phyloP scores from a whole-genome alignment of 495 filamentous ascomycete genomes.

The Zalerion maritima region DNA sequence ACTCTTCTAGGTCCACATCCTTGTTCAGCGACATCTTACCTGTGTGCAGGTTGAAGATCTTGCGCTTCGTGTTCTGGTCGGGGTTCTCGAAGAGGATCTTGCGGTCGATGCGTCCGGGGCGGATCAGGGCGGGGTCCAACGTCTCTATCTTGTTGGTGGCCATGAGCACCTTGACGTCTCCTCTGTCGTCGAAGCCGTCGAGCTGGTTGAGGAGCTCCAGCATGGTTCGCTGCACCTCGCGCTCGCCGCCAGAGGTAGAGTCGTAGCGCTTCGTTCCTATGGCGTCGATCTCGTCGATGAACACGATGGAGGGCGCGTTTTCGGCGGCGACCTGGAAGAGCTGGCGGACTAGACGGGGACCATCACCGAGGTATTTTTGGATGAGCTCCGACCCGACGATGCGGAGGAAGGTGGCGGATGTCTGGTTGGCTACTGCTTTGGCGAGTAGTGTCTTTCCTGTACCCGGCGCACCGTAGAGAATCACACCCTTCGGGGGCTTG shows the following conservation, averaged over 20 bases:
- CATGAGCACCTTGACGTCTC: constrained; percentile 99
- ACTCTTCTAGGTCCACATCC: constrained; percentile 95
- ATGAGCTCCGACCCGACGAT: constrained; percentile 98
- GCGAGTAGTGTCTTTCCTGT: constrained; percentile 96
- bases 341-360: constrained; percentile 84
- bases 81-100: constrained; percentile 99
- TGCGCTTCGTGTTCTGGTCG: constrained; percentile 98
- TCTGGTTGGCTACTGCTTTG: constrained; percentile 98
- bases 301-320: constrained; percentile 92
- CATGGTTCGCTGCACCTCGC: constrained; percentile 98
- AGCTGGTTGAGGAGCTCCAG: constrained; percentile 96
- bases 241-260: constrained; percentile 88
- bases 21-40: constrained; percentile 95
- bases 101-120: constrained; percentile 93
- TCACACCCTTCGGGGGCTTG: constrained; percentile 98
- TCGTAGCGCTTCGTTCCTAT: constrained; percentile 99
- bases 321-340: constrained; percentile 97
- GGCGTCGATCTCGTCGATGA: constrained; percentile 98
- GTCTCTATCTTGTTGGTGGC: constrained; percentile 99
- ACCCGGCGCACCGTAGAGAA: constrained; percentile 93
- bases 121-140: constrained; percentile 88
- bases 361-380: constrained; percentile 97
- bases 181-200: constrained; percentile 96
- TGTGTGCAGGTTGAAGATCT: constrained; percentile 99
- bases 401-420: constrained; percentile 91